Conservation (phyloP, 352 stramenopile species). For the Phytophthora tubulina region DNA sequence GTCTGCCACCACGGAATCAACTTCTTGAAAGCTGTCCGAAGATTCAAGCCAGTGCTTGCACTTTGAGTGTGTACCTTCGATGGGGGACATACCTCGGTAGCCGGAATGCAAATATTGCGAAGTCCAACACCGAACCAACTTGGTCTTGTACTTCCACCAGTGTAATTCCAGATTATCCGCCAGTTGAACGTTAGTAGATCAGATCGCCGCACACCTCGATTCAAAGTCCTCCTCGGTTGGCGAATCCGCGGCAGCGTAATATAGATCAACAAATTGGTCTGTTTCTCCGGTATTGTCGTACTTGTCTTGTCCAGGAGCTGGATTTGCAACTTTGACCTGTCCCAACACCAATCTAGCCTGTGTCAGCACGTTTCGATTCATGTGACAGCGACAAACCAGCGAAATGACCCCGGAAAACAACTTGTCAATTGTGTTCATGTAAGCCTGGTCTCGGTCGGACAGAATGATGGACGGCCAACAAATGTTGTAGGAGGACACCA, state of each 20-base stretch:
- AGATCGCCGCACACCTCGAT: too few relatives aligned
- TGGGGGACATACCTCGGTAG: conserved; percentile 4
- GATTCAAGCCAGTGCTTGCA: conserved; percentile 13
- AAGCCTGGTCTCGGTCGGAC: conserved; percentile 18
- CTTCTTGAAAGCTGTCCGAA: conserved; percentile 3
- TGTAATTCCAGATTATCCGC: conserved; percentile 10
- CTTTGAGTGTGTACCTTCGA: conserved; percentile 17
- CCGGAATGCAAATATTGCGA: conserved; percentile 13
- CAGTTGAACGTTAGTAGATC: neutral
- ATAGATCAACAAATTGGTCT: conserved; percentile 7
- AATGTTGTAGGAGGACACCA: conserved; percentile 1
- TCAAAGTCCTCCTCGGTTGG: neutral
- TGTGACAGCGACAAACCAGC: conserved; percentile 26
- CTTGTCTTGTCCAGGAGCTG: conserved; percentile 8
- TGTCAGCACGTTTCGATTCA: conserved; percentile 23
- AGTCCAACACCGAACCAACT: conserved; percentile 17
- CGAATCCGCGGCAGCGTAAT: neutral
- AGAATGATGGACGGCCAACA: neutral
- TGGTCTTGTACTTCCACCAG: conserved; percentile 21
- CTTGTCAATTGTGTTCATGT: conserved; percentile 18
- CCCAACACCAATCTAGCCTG: conserved; percentile 8
- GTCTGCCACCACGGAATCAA: conserved; percentile 3
- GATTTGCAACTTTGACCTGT: conserved; percentile 10
- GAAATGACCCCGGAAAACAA: conserved; percentile 2
- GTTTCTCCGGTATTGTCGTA: conserved; percentile 14